phyloP scores from a whole-genome alignment of 2,329 filamentous ascomycete species.

The Neopestalotiopsis rosae region DNA sequence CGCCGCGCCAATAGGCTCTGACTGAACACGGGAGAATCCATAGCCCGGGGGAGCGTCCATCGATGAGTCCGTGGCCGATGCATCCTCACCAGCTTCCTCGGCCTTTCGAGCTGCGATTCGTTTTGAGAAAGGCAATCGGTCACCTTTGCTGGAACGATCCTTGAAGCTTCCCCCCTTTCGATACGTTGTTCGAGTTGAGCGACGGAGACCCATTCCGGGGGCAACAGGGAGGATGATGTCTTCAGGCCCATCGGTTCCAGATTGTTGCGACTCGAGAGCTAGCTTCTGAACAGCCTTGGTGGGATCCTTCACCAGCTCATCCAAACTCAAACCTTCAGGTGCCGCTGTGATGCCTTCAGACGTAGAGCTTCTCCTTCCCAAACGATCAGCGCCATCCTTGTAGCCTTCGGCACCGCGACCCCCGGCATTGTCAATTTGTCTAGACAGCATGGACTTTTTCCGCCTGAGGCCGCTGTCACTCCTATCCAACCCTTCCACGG shows the following conservation, averaged over 20 bases:
- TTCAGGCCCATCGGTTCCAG: constrained; percentile 54
- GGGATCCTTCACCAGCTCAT: constrained; percentile 83
- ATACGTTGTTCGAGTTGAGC: constrained; percentile 92
- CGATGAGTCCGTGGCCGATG: constrained; percentile 39
- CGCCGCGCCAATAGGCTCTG: constrained; percentile 62
- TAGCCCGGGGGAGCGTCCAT: constrained; percentile 55
- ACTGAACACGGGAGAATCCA: constrained; percentile 67
- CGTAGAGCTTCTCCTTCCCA: constrained; percentile 75
- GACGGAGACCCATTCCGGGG: constrained; percentile 78
- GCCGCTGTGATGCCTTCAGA: constrained; percentile 50
- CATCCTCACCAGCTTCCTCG: constrained; percentile 64
- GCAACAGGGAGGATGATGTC: constrained; percentile 85
- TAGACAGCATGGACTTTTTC: constrained; percentile 95
- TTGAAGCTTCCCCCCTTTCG: constrained; percentile 84
- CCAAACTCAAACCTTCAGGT: constrained; percentile 69
- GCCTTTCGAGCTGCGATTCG: constrained; percentile 66
- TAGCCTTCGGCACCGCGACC: constrained; percentile 67
- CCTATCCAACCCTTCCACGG: constrained; percentile 58
- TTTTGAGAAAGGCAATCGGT: constrained; percentile 71
- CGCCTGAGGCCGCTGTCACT: constrained; percentile 69
- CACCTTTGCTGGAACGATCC: constrained; percentile 72
- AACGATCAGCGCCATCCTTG: constrained; percentile 80
- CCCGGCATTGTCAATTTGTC: constrained; percentile 80
- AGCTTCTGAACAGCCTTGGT: constrained; percentile 73
- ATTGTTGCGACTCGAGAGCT: constrained; percentile 56